Percentiles rank a stretch among this genome's conserved stretches.
Conservation (phyloP, 371 early-diverging fungal genomes). For the Mucor racemosus region DNA sequence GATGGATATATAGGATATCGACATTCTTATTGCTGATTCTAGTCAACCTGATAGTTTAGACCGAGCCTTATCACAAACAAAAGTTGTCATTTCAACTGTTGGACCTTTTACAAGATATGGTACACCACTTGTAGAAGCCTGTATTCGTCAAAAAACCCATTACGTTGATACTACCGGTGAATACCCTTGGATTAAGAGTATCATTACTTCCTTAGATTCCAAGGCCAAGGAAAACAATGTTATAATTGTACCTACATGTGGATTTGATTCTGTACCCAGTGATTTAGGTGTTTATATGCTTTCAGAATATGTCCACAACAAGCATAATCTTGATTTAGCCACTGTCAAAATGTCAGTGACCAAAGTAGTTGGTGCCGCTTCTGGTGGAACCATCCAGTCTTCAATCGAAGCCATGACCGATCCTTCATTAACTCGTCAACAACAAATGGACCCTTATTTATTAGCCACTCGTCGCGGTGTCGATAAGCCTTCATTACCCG, state of each 20-base stretch:
- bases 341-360: conserved; percentile 65
- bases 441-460: conserved; percentile 48
- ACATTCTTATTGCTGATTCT: conserved; percentile 29
- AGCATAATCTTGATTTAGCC: conserved; percentile 52
- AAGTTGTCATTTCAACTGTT: conserved; percentile 84
- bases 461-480: conserved; percentile 39
- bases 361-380: conserved; percentile 51
- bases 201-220: conserved; percentile 72
- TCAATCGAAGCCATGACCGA: conserved; percentile 34
- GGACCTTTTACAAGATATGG: conserved; percentile 64
- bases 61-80: conserved; percentile 60
- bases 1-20: conserved; percentile 13
- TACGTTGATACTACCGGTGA: conserved; percentile 96
- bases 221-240: conserved; percentile 68
- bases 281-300: conserved; percentile 69
- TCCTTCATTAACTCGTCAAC: conserved; percentile 1
- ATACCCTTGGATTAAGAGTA: conserved; percentile 66
- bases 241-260: conserved; percentile 84
- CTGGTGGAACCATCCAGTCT: conserved; percentile 69
- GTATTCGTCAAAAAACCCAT: conserved; percentile 80
- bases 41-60: conserved; percentile 24
- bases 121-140: conserved; percentile 78
- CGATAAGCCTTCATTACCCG: conserved; percentile 33
- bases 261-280: conserved; percentile 91
- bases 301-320: conserved; percentile 53